Percentiles rank a stretch among this genome's conserved stretches.
These are phyloP conservation scores for Exophiala sideris DNA, from an alignment of 2,329 filamentous ascomycete genomes.

Conservation along the genomic window DNA sequence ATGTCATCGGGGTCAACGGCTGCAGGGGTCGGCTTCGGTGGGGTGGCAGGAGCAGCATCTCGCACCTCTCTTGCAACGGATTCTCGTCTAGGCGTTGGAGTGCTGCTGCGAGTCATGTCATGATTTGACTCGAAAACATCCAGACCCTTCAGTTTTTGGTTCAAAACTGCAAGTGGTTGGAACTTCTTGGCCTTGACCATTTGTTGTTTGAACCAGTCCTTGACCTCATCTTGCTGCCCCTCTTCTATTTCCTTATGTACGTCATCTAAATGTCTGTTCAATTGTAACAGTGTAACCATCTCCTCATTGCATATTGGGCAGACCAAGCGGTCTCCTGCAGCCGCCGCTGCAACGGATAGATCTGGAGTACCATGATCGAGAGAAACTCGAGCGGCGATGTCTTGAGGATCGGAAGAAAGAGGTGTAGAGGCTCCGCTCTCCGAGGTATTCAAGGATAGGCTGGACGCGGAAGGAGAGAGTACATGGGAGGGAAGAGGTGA, in stretches of 20 bases:
- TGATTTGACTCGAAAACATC: slow-evolving; percentile 95
- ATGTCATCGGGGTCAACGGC: slow-evolving; percentile 79
- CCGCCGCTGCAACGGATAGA: slow-evolving; percentile 47
- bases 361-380: slow-evolving; percentile 58
- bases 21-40: slow-evolving; percentile 35
- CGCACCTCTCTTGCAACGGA: slow-evolving; percentile 26
- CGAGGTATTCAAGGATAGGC: slow-evolving; percentile 61
- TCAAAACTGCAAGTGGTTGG: slow-evolving; percentile 83
- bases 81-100: slow-evolving; percentile 30
- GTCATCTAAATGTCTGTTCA: slow-evolving; percentile 89
- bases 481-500: slow-evolving; percentile 42
- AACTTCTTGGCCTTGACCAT: slow-evolving; percentile 91
- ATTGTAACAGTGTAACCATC: slow-evolving; percentile 93
- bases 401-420: slow-evolving; percentile 69
- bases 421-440: slow-evolving; percentile 62
- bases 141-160: slow-evolving; percentile 87
- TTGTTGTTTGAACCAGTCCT: slow-evolving; percentile 94
- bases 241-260: slow-evolving; percentile 84
- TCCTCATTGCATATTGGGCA: slow-evolving; percentile 99
- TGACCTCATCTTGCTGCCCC: slow-evolving; percentile 87
- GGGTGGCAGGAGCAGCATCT: slow-evolving; percentile 26
- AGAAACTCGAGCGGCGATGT: slow-evolving; percentile 77
- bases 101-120: slow-evolving; percentile 46
- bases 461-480: slow-evolving; percentile 66
- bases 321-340: slow-evolving; percentile 66